Base-by-base conservation (phyloP, 805 yeast species). In the Kodamaea restingae region DNA sequence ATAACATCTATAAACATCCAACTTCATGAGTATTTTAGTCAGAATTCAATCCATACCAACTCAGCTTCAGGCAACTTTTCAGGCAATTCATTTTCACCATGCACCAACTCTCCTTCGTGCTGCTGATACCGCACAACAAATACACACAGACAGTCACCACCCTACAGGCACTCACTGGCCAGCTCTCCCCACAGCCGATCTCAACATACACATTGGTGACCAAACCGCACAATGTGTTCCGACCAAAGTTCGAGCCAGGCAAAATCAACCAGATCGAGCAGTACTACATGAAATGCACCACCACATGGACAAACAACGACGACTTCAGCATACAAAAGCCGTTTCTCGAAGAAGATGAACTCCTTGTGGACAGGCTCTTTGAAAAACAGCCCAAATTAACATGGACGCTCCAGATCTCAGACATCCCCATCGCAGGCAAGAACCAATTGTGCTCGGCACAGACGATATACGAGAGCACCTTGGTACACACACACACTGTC, bases 351-450 rank as follows among this genome's bases (percentile, higher is more conserved):
- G 41, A 45, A 15, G 45, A 48, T 14, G 48, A 47, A 27, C 45
- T 60, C 4, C 45, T 54, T 26, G 67, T 60, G 12, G 59, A 51
- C 24, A 51, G 63, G 31, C 50, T 66, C 15, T 66, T 68, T 40
- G 52, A 46, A 20, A 17, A 26, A 10, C 32, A 36, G 22, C 18
- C 35, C 12, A 22, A 36, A 7, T 41, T 67, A 51, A 45, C 61
- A 29, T 84, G 90, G 91, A 71, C 81, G 1, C 51, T 84, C 6
- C 84, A 77, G 48, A 67, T 80, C 18, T 66, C 77, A 4, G 95
- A 85, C 58, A 81, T 85, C 9, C 93, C 93, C 2, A 76, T 81
- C 5, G 90, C 87, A 7, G 91, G 91, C 3, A 61, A 71, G 75
- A 51, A 73, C 75, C 56, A 81, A 74, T 39, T 73, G 71, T 17